phyloP scores from a whole-genome alignment of 169 alveolate genomes.

The Plasmodium billcollinsi region DNA sequence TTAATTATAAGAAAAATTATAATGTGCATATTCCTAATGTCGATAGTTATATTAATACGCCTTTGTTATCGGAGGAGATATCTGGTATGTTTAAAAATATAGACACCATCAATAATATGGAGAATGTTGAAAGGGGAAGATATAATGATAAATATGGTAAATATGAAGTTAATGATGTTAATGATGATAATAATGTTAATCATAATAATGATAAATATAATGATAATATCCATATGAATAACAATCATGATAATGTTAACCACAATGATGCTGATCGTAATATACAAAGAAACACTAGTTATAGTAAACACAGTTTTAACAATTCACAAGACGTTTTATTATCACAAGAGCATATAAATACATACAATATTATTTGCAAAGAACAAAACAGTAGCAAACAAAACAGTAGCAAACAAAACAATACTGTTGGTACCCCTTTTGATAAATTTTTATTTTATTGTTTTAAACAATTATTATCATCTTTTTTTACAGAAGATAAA shows the following conservation, averaged over 20 bases:
- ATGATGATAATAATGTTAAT: no score
- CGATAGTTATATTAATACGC: background rate
- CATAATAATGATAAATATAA: no score
- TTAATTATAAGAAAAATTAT: conserved; percentile 26
- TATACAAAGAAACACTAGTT: background rate
- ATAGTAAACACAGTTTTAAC: background rate
- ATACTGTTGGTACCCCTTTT: background rate
- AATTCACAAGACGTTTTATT: background rate
- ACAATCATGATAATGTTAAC: background rate
- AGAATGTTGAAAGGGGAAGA: background rate
- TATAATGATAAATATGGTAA: background rate
- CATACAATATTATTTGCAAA: background rate
- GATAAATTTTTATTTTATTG: conserved; percentile 24
- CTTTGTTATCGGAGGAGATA: background rate
- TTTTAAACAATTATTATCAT: conserved; percentile 16
- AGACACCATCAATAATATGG: background rate
- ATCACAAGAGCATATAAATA: background rate
- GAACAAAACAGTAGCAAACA: background rate
- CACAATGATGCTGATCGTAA: background rate
- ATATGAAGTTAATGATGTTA: no score
- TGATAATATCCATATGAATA: background rate
- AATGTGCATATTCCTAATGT: conserved; percentile 1
- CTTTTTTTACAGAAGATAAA: conserved; percentile 34
- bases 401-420: background rate
- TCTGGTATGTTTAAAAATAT: background rate